phyloP scores from a whole-genome alignment of 805 yeast species.

The Candida gorgasii region DNA sequence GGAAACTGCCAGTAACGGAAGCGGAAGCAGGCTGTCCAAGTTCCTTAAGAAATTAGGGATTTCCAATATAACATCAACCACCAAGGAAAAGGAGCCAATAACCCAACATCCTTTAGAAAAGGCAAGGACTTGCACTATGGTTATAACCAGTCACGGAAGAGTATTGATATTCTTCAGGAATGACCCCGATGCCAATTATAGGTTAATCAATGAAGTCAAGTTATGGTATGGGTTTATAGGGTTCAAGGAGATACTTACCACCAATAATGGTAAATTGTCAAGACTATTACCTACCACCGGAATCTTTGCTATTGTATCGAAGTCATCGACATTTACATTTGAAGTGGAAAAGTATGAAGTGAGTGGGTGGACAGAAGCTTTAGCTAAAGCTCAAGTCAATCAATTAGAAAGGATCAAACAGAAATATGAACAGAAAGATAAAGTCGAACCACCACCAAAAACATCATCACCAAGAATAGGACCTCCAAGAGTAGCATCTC shows the following conservation, averaged over 20 bases:
- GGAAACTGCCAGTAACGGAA: background rate
- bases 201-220: conserved; percentile 54
- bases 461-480: background rate
- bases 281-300: conserved; percentile 42
- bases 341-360: conserved; percentile 55
- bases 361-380: conserved; percentile 56
- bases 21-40: conserved; percentile 14
- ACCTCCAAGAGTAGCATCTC: background rate
- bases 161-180: conserved; percentile 53
- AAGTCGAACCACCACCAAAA: conserved; percentile 7
- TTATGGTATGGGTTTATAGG: conserved; percentile 52
- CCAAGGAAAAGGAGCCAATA: conserved; percentile 15
- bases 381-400: conserved; percentile 49
- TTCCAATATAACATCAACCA: conserved; percentile 3
- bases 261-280: conserved; percentile 30
- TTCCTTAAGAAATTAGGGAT: conserved; percentile 21
- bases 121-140: conserved; percentile 48
- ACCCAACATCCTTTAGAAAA: conserved; percentile 33
- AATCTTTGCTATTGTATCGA: conserved; percentile 57
- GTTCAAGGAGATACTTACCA: conserved; percentile 56
- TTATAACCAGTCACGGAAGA: conserved; percentile 66
- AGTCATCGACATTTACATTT: conserved; percentile 54
- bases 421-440: conserved; percentile 15
- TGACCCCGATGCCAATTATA: conserved; percentile 42
- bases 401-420: conserved; percentile 47